These are phyloP conservation scores for Phytophthora syringae DNA, from an alignment of 352 stramenopile genomes.

Conservation along the genomic window DNA sequence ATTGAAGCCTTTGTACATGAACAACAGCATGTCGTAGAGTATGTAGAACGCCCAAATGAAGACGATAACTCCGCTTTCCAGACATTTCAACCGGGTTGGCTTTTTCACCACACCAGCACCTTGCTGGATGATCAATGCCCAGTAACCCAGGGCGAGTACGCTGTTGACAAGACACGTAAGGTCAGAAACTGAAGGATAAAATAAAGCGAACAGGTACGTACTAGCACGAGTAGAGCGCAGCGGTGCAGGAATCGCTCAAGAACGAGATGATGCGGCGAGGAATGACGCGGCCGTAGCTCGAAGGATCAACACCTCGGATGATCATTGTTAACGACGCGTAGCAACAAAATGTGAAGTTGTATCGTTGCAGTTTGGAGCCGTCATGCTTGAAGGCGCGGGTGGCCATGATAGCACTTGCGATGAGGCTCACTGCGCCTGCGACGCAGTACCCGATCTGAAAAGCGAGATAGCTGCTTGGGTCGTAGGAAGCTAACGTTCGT, in stretches of 20 bases:
- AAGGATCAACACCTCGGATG: conserved; percentile 32
- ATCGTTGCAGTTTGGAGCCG: conserved; percentile 31
- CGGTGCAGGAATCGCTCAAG: conserved; percentile 42
- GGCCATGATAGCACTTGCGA: conserved; percentile 18
- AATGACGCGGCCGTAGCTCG: conserved; percentile 36
- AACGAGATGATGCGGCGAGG: conserved; percentile 30
- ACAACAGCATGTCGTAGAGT: conserved; percentile 29
- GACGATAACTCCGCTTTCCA: conserved; percentile 27
- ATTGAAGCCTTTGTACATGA: conserved; percentile 43
- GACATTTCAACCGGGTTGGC: conserved; percentile 19
- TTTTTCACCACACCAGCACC: conserved; percentile 17
- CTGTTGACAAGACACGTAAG: conserved; percentile 3
- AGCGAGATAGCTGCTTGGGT: conserved; percentile 21
- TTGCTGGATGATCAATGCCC: conserved; percentile 41
- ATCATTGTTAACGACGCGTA: conserved; percentile 38
- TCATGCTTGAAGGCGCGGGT: conserved; percentile 28
- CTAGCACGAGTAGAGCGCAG: conserved; percentile 40
- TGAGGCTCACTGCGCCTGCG: conserved; percentile 13
- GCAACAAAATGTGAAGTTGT: conserved; percentile 32
- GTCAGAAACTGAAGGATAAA: too few species aligned
- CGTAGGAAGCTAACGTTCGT: conserved; percentile 30
- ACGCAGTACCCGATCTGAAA: conserved; percentile 32
- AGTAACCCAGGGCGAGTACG: conserved; percentile 37
- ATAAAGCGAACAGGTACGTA: too few species aligned
- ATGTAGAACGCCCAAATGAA: conserved; percentile 39